Evolutionary conservation across 1,284 basidiomycete genomes (phyloP), one percentile per base, ranked within the genome.

Genomic region (Rhodotorula sp.): DNA sequence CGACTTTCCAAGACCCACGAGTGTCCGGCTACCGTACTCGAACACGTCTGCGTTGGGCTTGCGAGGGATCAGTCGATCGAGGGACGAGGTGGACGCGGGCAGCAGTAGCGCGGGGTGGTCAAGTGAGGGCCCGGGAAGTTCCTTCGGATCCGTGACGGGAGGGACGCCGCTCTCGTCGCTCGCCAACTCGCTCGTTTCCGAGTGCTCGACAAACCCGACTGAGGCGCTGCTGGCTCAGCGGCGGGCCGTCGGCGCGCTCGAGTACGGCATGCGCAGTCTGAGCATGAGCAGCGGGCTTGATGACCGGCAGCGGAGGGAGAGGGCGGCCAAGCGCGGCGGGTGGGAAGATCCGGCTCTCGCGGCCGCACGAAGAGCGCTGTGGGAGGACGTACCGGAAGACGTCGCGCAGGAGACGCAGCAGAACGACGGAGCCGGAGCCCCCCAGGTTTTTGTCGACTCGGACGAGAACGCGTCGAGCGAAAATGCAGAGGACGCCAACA

Each of bases 311-410:
- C 49, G 60, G 27, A 51, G 39, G 55, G 55, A 36, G 36, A 34
- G 49, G 19, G 63, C 67, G 8, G 51, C 61, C 29, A 62, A 70
- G 54, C 36, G 60, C 27, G 39, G 51, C 4, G 65, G 59, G 11
- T 67, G 73, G 62, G 73, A 74, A 51, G 73, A 74, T 27, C 73
- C 71, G 19, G 70, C 56, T 4, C 55, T 74, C 13, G 73, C 69
- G 0, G 73, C 73, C 1, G 73, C 73, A 30, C 52, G 73, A 46
- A 30, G 67, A 30, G 70, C 73, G 15, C 57, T 74, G 27, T 74
- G 73, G 73, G 70, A 69, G 9, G 71, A 73, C 55, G 56, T 47
- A 20, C 32, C 34, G 30, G 48, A 57, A 9, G 67, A 13, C 24
- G 58, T 29, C 27, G 39, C 17, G 22, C 10, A 34, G 7, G 24